phyloP scores from a whole-genome alignment of 2,329 filamentous ascomycete species.

The Lachnellula willkommii region DNA sequence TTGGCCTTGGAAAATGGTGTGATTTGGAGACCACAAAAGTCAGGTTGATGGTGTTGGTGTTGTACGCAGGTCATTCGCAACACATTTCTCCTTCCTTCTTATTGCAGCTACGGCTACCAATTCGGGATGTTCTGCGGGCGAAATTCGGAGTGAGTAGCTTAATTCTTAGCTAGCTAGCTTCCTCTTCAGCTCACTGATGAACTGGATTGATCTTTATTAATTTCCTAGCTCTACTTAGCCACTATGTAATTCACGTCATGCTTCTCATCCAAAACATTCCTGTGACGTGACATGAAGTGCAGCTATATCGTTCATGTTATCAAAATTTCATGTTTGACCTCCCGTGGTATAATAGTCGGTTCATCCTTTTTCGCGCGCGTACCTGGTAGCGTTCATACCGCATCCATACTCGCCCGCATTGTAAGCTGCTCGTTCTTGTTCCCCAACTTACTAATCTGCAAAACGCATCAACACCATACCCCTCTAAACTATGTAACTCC shows the following conservation, averaged over 20 bases:
- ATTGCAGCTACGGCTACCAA: slow-evolving; percentile 6
- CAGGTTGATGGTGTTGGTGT: slow-evolving; percentile 19
- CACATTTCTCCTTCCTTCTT: slow-evolving; percentile 22
- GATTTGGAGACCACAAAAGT: slow-evolving; percentile 7
- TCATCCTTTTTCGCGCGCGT: background rate
- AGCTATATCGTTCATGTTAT: too few relatives aligned
- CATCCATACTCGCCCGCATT: slow-evolving; percentile 71
- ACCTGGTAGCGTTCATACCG: slow-evolving; percentile 40
- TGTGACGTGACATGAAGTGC: background rate
- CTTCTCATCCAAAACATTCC: slow-evolving; percentile 16
- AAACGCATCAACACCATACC: slow-evolving; percentile 94
- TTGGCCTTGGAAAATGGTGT: background rate
- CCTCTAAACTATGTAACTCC: slow-evolving; percentile 86
- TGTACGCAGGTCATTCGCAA: slow-evolving; percentile 27
- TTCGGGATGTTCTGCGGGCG: slow-evolving; percentile 1
- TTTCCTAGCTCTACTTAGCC: slow-evolving; percentile 28
- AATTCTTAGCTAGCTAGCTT: slow-evolving; percentile 19
- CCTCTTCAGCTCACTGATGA: slow-evolving; percentile 3
- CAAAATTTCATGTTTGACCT: background rate
- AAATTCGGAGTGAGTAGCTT: slow-evolving; percentile 15
- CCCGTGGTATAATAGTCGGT: background rate
- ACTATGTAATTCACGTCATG: slow-evolving; percentile 32
- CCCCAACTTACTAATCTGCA: slow-evolving; percentile 92
- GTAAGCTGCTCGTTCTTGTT: slow-evolving; percentile 97
- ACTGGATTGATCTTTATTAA: slow-evolving; percentile 14